Base-by-base conservation (phyloP, 768 basidiomycete species). In the Amanita jacksonii region DNA sequence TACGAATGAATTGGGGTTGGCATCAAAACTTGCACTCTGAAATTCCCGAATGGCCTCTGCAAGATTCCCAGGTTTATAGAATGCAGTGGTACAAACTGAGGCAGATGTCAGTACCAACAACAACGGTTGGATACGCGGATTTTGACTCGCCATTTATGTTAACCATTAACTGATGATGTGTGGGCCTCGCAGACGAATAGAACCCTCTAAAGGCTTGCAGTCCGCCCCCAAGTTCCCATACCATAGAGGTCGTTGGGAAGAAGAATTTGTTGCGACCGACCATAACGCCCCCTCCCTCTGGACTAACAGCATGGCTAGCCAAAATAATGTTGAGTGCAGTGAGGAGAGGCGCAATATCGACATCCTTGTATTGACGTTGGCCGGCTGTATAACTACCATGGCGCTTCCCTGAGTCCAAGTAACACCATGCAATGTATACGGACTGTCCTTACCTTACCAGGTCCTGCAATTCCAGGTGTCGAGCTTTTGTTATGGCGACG, bases 261-360 rank as follows among this genome's bases (percentile, higher is more conserved):
- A 85, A 85, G 58, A 76, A 84, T 9, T 77, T 70, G 48, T 80
- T 79, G 41, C 73, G 64, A 1, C 81, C 81, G 8, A 83, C 76
- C 54, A 76, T 71, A n/a, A 77, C 67, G 6, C 77, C 80, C n/a
- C 61, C 73, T 59, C 81, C 61, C 57, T 70, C 61, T 1, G 68
- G 62, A 24, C 71, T 62, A 52, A 70, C 68, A 10, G 79, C 71
- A 51, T 73, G 66, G 38, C 77, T 68, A 38, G 76, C 72, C 4
- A 84, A 59, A 40, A 85, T 64, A 18, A 85, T 61, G 53, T 86
- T 84, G 38, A 85, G 54, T 3, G 80, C 81, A 7, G 81, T 69
- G 4, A 85, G 62, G 12, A 76, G 51, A 0, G 82, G 81, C 42
- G 66, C 58, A 1, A 77, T 68, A 40, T 85, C 81, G 28, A 74